These are phyloP conservation scores for Bimuria novae-zelandiae DNA, from an alignment of 2,329 filamentous ascomycete genomes.

Conservation along the genomic window DNA sequence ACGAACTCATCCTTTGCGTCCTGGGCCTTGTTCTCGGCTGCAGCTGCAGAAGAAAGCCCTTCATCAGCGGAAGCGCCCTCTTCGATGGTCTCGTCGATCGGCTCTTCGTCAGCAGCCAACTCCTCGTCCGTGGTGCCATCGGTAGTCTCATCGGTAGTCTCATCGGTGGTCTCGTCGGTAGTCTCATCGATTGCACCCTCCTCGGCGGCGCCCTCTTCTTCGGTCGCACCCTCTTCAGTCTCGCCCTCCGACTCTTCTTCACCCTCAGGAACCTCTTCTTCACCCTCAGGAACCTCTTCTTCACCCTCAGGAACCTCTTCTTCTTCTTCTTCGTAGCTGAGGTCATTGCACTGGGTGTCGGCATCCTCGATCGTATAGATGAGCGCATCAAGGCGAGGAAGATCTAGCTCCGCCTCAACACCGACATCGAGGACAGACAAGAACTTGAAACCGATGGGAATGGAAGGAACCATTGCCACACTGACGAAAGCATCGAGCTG, in stretches of 20 bases:
- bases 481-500: constrained; percentile 33
- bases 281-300: not conserved
- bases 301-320: not conserved
- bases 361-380: constrained; percentile 27
- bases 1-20: not conserved
- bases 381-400: constrained; percentile 37
- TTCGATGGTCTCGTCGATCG: not conserved
- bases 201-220: not conserved
- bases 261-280: not conserved
- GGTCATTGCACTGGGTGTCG: constrained; percentile 25
- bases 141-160: not conserved
- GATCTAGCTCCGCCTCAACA: constrained; percentile 35
- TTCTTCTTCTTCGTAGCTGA: constrained; percentile 7
- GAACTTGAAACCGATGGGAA: constrained; percentile 45
- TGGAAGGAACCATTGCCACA: constrained; percentile 37
- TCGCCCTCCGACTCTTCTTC: not conserved
- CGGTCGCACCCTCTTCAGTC: not conserved
- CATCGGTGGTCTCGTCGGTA: not conserved
- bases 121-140: not conserved
- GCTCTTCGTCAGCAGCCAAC: not conserved
- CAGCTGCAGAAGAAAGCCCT: not conserved
- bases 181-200: not conserved
- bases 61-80: not conserved
- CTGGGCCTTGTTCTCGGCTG: not conserved
- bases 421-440: constrained; percentile 31